Evolutionary conservation across 768 basidiomycete species (phyloP).

Genomic region (Phaeotremella skinneri): DNA sequence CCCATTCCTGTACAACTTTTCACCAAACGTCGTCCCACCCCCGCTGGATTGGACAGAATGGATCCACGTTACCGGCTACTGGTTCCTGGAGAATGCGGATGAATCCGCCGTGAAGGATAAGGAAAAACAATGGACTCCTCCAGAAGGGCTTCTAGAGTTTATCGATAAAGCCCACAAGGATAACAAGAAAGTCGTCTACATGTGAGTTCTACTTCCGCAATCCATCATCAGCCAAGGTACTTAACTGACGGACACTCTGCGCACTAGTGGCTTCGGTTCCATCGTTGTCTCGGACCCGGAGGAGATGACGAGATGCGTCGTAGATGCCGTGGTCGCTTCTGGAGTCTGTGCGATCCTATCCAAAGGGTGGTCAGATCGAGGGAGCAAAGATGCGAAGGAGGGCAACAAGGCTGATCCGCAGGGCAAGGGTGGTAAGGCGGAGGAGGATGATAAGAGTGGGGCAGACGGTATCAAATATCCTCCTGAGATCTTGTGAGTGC

Average conservation of each 20-base stretch:
- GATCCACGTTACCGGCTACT: slow-evolving; percentile 86
- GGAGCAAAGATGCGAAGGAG: slow-evolving; percentile 50
- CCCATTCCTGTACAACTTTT: slow-evolving; percentile 97
- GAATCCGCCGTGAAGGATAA: slow-evolving; percentile 69
- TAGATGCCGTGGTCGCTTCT: slow-evolving; percentile 80
- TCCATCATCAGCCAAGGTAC: neutral
- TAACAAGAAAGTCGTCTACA: slow-evolving; percentile 90
- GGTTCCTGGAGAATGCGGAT: slow-evolving; percentile 93
- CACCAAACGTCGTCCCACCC: slow-evolving; percentile 81
- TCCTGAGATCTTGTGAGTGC: slow-evolving; percentile 36
- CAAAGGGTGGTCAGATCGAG: slow-evolving; percentile 95
- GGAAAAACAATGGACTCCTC: slow-evolving; percentile 68
- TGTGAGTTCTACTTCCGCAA: slow-evolving; percentile 49
- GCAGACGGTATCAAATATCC: slow-evolving; percentile 48
- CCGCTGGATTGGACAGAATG: slow-evolving; percentile 99
- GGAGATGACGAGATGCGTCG: slow-evolving; percentile 83
- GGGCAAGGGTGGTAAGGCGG: slow-evolving; percentile 50
- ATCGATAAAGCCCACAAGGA: slow-evolving; percentile 71
- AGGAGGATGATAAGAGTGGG: slow-evolving; percentile 56
- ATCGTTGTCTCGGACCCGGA: slow-evolving; percentile 95
- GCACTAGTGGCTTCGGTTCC: slow-evolving; percentile 73
- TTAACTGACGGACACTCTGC: neutral
- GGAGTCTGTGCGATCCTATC: slow-evolving; percentile 90
- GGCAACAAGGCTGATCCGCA: slow-evolving; percentile 54
- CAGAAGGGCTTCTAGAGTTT: slow-evolving; percentile 73